Evolutionary conservation across 2,329 filamentous ascomycete species (phyloP).

Genomic region (Calonectria pseudoturangicola): DNA sequence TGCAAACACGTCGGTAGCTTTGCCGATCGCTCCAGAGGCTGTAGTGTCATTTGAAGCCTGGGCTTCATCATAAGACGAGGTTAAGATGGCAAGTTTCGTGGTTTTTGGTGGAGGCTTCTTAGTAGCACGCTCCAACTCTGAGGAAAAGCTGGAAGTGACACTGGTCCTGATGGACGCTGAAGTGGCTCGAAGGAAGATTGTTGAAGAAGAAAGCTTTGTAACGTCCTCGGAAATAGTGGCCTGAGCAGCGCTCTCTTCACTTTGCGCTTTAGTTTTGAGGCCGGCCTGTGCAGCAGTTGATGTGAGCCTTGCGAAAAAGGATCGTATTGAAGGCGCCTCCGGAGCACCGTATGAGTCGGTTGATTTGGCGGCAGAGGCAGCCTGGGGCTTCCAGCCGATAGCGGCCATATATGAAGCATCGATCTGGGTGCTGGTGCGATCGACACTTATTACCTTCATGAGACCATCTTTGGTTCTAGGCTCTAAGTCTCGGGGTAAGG

Average conservation of each 20-base stretch:
- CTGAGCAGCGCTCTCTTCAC: constrained; percentile 78
- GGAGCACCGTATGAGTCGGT: constrained; percentile 70
- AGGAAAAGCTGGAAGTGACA: constrained; percentile 82
- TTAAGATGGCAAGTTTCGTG: constrained; percentile 90
- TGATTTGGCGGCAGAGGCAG: constrained; percentile 63
- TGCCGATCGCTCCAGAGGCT: constrained; percentile 66
- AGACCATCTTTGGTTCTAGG: constrained; percentile 89
- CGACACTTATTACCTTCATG: constrained; percentile 89
- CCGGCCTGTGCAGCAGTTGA: constrained; percentile 70
- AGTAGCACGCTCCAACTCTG: constrained; percentile 94
- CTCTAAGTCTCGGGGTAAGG: constrained; percentile 86
- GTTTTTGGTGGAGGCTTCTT: constrained; percentile 96
- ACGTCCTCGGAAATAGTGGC: constrained; percentile 82
- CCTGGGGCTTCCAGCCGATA: constrained; percentile 85
- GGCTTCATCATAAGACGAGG: constrained; percentile 91
- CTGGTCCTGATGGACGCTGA: constrained; percentile 88
- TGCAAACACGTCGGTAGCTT: constrained; percentile 86
- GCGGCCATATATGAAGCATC: constrained; percentile 92
- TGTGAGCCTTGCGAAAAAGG: constrained; percentile 88
- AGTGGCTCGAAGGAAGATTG: constrained; percentile 91
- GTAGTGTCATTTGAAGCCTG: constrained; percentile 76
- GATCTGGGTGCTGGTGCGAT: constrained; percentile 91
- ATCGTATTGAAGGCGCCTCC: constrained; percentile 78
- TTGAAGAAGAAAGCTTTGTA: constrained; percentile 81
- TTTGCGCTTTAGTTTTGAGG: constrained; percentile 73